Base-by-base conservation (phyloP, 129 eudicot species). In the Ambrosia artemisiifolia region DNA sequence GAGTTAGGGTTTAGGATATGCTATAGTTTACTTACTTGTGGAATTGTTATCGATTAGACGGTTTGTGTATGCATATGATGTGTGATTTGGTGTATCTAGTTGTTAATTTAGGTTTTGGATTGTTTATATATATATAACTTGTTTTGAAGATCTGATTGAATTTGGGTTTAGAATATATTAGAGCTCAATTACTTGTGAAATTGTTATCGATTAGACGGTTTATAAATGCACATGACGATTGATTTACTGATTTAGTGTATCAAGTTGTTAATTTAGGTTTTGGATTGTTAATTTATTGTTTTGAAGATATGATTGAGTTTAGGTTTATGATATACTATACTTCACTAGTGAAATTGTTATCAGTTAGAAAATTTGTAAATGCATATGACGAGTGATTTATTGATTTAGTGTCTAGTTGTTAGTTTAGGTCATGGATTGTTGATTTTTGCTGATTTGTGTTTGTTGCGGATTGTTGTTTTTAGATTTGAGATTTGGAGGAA, bases 401-500 rank as follows among this genome's bases (percentile, higher is more conserved):
- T n/a, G n/a, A n/a, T n/a, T n/a, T n/a, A n/a, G n/a, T n/a, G n/a
- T n/a, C n/a, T n/a, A n/a, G n/a, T n/a, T n/a, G n/a, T 62, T 61
- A 48, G 53, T 42, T 32, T 53, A 42, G 43, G 36, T 46, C 9
- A 28, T 67, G 43, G 14, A 65, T 69, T 56, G 60, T 44, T 61
- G 12, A 49, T 59, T 48, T 51, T 35, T 75, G 73, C 67, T 75
- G 76, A 48, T 76, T 56, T 56, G 56, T 47, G 65, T 32, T 42
- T 16, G 34, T 43, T 81, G 14, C 16, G 33, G 2, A 10, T 69
- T 74, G 17, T 18, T 62, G 4, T 64, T 18, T 18, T 2, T 60
- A 69, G 85, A 59, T 68, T 63, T 47, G 63, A 69, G 9, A 55
- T 65, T 65, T 76, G 33, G 65, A 77, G 59, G 36, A 64, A 53